Base-by-base conservation (phyloP, 306 rosid genomes). In the Vachellia pachyceras region DNA sequence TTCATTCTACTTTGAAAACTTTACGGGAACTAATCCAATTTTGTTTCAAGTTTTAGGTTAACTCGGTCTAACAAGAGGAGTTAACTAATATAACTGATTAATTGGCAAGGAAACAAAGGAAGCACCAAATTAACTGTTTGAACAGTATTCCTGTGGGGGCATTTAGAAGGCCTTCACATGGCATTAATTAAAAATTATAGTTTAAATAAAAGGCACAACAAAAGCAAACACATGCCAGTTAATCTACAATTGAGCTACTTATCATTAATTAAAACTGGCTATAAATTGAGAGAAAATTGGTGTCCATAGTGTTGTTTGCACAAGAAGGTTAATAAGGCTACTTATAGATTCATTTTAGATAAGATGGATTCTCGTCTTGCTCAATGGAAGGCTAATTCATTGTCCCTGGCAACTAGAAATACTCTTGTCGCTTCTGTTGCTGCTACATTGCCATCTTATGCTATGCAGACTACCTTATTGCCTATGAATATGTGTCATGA, bases 111-210 rank as follows among this genome's bases (percentile, higher is more conserved):
- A 64, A n/a, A n/a, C 36, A 13, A 52, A 49, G 63, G 58, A 50
- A 50, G 15, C 80, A 80, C 85, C 72, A 81, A 72, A 61, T 66
- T 66, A 81, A 85, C 85, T 47, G 84, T 69, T 84, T 52, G 23
- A 39, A 39, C 64, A 14, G 70, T 77, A 15, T 1, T 70, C 7
- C 18, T 17, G 0, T 29, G 14, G 61, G n/a, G 18, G 2, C 15
- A 52, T n/a, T 33, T 6, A 67, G 36, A 57, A 39, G 65, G 75
- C 36, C 61, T 8, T 44, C 40, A 49, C 68, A 13, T 52, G 44
- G 70, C 75, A 70, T 70, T 61, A 39, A 65, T 47, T 60, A 25
- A 80, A 74, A 23, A 20, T 15, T 69, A 42, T 49, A 49, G 12
- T 73, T 37, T 37, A 70, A 69, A 71, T 11, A 15, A 45, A 3